Conservation (phyloP, 495 filamentous ascomycete genomes). For the Pyronema domesticum region DNA sequence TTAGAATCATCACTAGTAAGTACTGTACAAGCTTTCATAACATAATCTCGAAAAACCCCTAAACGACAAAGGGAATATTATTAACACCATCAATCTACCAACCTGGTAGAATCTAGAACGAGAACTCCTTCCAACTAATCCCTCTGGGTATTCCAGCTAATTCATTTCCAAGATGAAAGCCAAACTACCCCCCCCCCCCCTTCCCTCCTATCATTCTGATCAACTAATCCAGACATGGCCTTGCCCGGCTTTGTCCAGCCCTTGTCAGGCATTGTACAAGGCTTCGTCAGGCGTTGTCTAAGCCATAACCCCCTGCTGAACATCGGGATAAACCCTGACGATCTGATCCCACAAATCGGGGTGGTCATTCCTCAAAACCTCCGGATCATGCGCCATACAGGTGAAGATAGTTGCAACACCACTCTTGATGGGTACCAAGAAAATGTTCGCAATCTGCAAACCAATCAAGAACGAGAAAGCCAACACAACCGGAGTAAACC, state of each 20-base stretch:
- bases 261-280: no score
- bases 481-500: conserved; percentile 59
- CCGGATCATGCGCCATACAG: conserved; percentile 73
- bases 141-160: background rate
- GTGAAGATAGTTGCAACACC: conserved; percentile 73
- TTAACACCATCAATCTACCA: no score
- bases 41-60: no score
- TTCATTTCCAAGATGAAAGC: background rate
- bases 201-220: background rate
- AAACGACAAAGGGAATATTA: no score
- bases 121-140: no score
- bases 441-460: conserved; percentile 71
- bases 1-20: no score
- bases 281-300: no score
- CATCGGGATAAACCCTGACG: conserved; percentile 62
- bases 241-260: no score
- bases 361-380: conserved; percentile 67
- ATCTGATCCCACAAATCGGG: conserved; percentile 61
- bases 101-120: no score
- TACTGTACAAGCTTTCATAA: no score
- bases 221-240: background rate
- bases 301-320: conserved; percentile 37
- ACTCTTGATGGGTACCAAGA: conserved; percentile 61
- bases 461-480: conserved; percentile 73
- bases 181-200: background rate